Conservation (phyloP, 768 basidiomycete species). For the Boletus sp. region DNA sequence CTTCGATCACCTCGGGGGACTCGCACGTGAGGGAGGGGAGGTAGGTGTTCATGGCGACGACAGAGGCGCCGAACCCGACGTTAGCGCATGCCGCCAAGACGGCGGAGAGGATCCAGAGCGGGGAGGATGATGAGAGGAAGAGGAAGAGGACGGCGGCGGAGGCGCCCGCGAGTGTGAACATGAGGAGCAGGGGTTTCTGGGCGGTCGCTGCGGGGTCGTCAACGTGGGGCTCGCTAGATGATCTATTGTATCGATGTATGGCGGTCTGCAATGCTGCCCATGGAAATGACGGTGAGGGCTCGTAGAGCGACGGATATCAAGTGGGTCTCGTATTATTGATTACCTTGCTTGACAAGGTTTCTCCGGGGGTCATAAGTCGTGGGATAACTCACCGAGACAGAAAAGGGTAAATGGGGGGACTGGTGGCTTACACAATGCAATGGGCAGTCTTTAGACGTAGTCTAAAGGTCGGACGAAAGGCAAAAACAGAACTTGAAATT, state of each 20-base stretch:
- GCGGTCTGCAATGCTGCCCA: constrained; percentile 89
- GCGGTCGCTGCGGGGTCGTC: constrained; percentile 47
- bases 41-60: constrained; percentile 91
- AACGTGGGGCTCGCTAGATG: too few relatives aligned
- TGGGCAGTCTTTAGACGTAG: too few relatives aligned
- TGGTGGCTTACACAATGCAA: too few relatives aligned
- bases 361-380: too few relatives aligned
- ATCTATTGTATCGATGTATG: constrained; percentile 50
- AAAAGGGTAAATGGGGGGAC: too few relatives aligned
- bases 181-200: constrained; percentile 74
- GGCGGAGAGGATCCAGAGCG: constrained; percentile 67
- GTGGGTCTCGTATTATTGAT: too few relatives aligned
- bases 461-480: too few relatives aligned
- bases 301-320: constrained; percentile 87
- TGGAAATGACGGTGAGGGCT: constrained; percentile 92
- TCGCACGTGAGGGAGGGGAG: constrained; percentile 71
- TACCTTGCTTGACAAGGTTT: too few relatives aligned
- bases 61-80: constrained; percentile 80
- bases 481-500: too few relatives aligned
- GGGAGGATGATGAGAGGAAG: constrained; percentile 65
- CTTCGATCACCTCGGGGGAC: constrained; percentile 53
- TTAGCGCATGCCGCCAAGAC: constrained; percentile 76
- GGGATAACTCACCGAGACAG: too few relatives aligned
- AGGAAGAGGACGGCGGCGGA: constrained; percentile 69
- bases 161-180: constrained; percentile 74